A percentile compares a stretch with the other conserved stretches of the same genome.
These are phyloP conservation scores for Chernovozyma aurita DNA, from an alignment of 1,139 yeast species.

Conservation along the genomic window DNA sequence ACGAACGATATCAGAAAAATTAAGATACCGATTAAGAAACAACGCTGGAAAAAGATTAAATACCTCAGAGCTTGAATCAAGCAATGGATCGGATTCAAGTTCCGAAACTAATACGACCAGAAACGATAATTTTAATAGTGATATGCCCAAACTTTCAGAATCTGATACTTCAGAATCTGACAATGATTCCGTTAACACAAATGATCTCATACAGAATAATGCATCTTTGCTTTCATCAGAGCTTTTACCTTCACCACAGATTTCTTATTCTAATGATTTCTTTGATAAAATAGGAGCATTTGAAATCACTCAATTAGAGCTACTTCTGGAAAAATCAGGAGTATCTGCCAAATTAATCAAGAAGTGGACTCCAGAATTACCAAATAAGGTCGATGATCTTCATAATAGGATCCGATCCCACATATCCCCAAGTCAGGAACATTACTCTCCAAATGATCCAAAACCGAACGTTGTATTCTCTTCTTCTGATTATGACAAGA, in stretches of 20 bases:
- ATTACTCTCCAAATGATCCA: not conserved
- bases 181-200: constrained; percentile 25
- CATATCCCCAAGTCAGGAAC: not conserved
- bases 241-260: constrained; percentile 37
- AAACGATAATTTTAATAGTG: not conserved
- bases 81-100: constrained; percentile 4
- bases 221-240: constrained; percentile 28
- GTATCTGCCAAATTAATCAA: constrained; percentile 1
- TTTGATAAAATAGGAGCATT: constrained; percentile 16
- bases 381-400: not conserved
- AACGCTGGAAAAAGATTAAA: constrained; percentile 6
- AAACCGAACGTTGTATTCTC: not conserved
- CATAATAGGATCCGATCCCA: not conserved
- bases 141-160: constrained; percentile 6
- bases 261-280: constrained; percentile 29
- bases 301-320: constrained; percentile 4
- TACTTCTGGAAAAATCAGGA: constrained; percentile 4
- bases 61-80: constrained; percentile 6
- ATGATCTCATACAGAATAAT: constrained; percentile 28
- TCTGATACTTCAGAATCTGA: constrained; percentile 15
- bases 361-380: not conserved
- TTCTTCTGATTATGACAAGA: constrained; percentile 1
- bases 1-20: constrained; percentile 42
- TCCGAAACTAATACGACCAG: constrained; percentile 1
- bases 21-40: constrained; percentile 30